Conservation (phyloP, 139 green algal species). For the Micractinium sp. region DNA sequence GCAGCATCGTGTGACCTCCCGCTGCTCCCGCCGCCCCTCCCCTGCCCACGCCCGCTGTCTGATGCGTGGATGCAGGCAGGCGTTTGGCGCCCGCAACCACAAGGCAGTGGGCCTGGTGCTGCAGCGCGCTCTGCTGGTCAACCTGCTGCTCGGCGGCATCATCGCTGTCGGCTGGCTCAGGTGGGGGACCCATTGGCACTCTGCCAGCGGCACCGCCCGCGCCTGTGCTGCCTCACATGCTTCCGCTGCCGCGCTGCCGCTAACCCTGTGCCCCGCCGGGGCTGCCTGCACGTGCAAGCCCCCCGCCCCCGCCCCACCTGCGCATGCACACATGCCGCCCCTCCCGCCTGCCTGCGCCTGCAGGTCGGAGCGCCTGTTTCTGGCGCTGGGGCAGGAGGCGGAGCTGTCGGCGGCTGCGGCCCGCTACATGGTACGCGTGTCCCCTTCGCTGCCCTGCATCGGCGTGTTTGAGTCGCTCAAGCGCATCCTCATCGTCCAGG, state of each 20-base stretch:
- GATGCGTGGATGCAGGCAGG: not conserved
- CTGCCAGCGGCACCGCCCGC: not conserved
- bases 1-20: too few relatives aligned
- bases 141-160: not conserved
- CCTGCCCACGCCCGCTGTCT: not conserved
- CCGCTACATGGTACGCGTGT: not conserved
- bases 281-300: not conserved
- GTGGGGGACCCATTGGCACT: not conserved
- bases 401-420: not conserved
- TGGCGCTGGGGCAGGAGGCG: not conserved
- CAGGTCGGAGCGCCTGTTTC: not conserved
- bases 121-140: not conserved
- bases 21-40: not conserved
- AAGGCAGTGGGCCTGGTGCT: not conserved
- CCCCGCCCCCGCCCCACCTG: not conserved
- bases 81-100: slow-evolving; percentile 2
- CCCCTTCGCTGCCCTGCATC: not conserved
- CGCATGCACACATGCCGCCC: not conserved
- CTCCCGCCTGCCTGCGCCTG: too few relatives aligned
- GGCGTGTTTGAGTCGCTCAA: not conserved
- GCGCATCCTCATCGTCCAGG: not conserved
- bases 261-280: too few relatives aligned
- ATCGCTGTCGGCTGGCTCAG: not conserved
- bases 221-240: too few relatives aligned
- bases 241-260: too few relatives aligned